Conservation (phyloP, 306 rosid species). For the Ziziphus jujuba region DNA sequence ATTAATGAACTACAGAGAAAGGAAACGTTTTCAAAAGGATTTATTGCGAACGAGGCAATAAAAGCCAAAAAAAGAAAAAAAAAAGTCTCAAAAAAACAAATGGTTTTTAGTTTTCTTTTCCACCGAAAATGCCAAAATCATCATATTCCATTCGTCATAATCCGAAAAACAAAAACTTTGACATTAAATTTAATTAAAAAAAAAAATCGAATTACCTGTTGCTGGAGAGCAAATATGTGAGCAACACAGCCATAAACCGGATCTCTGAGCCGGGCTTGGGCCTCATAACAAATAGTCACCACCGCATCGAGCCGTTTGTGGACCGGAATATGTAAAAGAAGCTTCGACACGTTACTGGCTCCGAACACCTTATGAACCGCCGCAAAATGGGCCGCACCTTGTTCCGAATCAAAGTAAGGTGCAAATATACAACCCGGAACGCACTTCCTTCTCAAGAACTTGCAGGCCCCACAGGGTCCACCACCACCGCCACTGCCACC, state of each 20-base stretch:
- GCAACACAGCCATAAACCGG: constrained; percentile 94
- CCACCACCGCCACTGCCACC: constrained; percentile 27
- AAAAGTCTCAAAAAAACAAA: no score
- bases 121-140: not conserved
- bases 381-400: constrained; percentile 85
- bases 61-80: no score
- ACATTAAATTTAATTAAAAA: not conserved
- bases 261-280: constrained; percentile 85
- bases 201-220: constrained; percentile 58
- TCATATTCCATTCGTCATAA: no score
- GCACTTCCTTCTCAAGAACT: constrained; percentile 84
- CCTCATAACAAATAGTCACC: constrained; percentile 83
- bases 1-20: no score
- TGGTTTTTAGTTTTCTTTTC: not conserved
- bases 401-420: constrained; percentile 91
- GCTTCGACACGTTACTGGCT: constrained; percentile 90
- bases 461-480: constrained; percentile 96
- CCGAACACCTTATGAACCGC: constrained; percentile 96
- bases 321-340: constrained; percentile 69
- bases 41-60: no score
- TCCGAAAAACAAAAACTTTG: not conserved
- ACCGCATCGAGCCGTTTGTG: constrained; percentile 84
- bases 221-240: constrained; percentile 88
- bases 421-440: constrained; percentile 80
- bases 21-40: no score